These are phyloP conservation scores for Cornus kousa DNA, from an alignment of 148 eudicot species.

Conservation along the genomic window DNA sequence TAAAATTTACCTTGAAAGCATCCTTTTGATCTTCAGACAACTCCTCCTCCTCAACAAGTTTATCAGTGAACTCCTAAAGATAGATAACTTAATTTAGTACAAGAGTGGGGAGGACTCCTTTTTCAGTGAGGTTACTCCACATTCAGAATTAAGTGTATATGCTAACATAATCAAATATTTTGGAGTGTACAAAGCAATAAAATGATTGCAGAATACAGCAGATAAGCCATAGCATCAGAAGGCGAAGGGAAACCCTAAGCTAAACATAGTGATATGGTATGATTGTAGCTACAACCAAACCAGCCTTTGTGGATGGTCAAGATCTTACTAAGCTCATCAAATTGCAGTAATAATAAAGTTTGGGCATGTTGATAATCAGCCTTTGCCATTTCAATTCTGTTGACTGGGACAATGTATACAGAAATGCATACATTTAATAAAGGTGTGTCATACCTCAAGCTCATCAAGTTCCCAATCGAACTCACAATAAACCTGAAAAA, in stretches of 20 bases:
- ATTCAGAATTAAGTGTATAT: neutral
- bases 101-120: neutral
- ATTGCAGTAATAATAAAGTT: neutral
- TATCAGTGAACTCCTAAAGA: constrained; percentile 77
- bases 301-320: neutral
- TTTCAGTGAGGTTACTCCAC: neutral
- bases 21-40: constrained; percentile 77
- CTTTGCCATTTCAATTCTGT: neutral
- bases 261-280: neutral
- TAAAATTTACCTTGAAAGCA: constrained; percentile 48
- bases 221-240: neutral
- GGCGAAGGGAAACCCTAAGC: neutral
- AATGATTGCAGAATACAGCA: neutral
- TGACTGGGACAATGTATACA: neutral
- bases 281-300: neutral
- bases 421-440: neutral
- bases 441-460: constrained; percentile 53
- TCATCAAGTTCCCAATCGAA: constrained; percentile 99
- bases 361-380: neutral
- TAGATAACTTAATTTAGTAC: constrained; percentile 11
- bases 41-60: constrained; percentile 66
- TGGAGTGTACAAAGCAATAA: too few relatives aligned
- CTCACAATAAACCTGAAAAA: constrained; percentile 70
- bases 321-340: neutral
- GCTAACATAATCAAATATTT: neutral